phyloP scores from a whole-genome alignment of 1,284 basidiomycete genomes.

The Wallemia hederae region DNA sequence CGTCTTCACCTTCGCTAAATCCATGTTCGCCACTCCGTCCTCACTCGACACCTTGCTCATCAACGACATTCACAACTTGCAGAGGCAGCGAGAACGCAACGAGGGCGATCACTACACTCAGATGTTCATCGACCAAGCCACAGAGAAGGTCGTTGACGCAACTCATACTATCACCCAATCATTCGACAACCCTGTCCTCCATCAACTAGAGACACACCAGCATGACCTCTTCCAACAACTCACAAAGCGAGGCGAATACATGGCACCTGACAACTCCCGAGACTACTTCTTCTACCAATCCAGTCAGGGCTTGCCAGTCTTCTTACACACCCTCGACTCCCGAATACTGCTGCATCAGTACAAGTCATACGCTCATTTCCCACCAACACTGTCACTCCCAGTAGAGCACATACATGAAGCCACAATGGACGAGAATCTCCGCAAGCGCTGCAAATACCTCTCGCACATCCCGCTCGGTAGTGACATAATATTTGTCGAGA shows the following conservation, averaged over 20 bases:
- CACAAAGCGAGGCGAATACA: neutral
- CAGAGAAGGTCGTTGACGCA: slow-evolving; percentile 1
- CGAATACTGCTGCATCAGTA: slow-evolving; percentile 68
- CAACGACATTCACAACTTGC: neutral
- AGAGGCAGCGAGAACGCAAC: neutral
- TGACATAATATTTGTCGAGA: slow-evolving; percentile 81
- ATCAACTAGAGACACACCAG: neutral
- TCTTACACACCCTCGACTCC: slow-evolving; percentile 83
- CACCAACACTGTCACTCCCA: slow-evolving; percentile 43
- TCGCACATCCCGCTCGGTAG: slow-evolving; percentile 68
- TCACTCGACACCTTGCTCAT: neutral
- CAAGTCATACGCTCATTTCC: slow-evolving; percentile 53
- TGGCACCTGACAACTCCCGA: neutral
- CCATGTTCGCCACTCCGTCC: slow-evolving; percentile 47
- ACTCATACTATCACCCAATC: neutral
- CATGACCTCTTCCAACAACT: neutral
- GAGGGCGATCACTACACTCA: neutral
- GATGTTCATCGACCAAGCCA: neutral
- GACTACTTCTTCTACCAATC: slow-evolving; percentile 89
- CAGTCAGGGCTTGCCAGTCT: slow-evolving; percentile 65
- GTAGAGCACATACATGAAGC: slow-evolving; percentile 41
- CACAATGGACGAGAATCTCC: slow-evolving; percentile 54
- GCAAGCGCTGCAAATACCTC: slow-evolving; percentile 84
- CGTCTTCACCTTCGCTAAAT: slow-evolving; percentile 60
- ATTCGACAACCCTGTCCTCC: neutral